These are phyloP conservation scores for Carnegiea gigantea DNA, from an alignment of 179 eudicot genomes.

Conservation along the genomic window DNA sequence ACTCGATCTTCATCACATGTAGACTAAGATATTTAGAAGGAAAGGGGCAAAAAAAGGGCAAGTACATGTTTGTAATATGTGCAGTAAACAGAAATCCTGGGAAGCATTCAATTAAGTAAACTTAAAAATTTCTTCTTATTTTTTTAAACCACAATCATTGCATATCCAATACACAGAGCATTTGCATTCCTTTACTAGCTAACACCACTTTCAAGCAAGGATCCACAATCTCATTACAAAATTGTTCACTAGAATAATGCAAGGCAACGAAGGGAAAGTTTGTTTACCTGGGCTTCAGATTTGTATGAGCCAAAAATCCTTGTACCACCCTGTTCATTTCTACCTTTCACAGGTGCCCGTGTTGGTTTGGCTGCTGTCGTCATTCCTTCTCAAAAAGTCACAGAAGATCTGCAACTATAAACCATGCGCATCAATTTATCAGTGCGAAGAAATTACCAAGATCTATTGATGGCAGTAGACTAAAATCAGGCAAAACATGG, in stretches of 20 bases:
- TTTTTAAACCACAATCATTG: background rate
- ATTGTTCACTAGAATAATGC: background rate
- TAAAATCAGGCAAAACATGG: background rate
- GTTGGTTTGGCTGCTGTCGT: conserved; percentile 99
- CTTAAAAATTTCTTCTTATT: no score
- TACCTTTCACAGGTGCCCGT: conserved; percentile 98
- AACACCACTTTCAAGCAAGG: background rate
- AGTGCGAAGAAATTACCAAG: background rate
- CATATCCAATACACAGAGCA: background rate
- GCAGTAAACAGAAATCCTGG: background rate
- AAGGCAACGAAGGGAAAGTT: background rate
- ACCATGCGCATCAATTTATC: background rate
- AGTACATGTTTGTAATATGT: no score
- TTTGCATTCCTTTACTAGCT: background rate
- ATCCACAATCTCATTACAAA: background rate
- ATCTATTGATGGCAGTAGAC: no score
- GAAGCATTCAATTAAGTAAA: background rate
- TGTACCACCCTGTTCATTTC: conserved; percentile 92
- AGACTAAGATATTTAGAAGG: background rate
- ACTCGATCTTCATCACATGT: background rate
- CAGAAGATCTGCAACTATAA: background rate
- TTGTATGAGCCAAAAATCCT: conserved; percentile 89
- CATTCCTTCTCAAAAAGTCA: conserved; percentile 39
- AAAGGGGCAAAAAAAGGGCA: background rate
- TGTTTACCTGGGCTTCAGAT: conserved; percentile 72